Base-by-base conservation (phyloP, 2,329 filamentous ascomycete genomes). In the Fusarium coffeatum region DNA sequence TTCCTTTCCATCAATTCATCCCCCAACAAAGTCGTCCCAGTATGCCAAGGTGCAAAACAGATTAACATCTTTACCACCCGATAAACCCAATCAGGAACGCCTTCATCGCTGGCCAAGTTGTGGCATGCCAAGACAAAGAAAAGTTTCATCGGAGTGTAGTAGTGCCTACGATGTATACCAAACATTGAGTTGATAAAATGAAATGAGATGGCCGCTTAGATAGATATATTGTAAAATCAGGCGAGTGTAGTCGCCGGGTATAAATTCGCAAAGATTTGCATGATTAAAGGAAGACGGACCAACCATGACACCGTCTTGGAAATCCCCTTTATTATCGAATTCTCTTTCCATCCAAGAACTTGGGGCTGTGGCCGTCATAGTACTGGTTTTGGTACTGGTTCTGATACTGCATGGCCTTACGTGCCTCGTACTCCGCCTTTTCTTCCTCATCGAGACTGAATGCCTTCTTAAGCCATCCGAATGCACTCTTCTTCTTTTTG, bases 401-500 rank as follows among this genome's bases (percentile, higher is more conserved):
- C 1, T 76, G 78, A 8, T 79, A 77, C 20, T 84, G 80, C 72
- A 83, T 82, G 10, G 82, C 80, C 74, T 82, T 86, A 60, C 85
- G 84, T 47, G 85, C 84, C 74, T 90, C 88, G 68, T 89, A 91
- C 12, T 85, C 84, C 11, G 84, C 82, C 55, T 84, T 85, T 76
- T 91, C 89, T 49, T 90, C 87, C 23, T 91, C 89, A 64, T 89
- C 88, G 27, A 91, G 78, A 34, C 86, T 87, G 55, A 91, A 91
- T 1, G 88, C 88, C 79, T 91, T 90, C 78, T 90, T 90, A 59
- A 91, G 77, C 89, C 89, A 91, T 4, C 88, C 89, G 73, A 91
- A 90, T 2, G 88, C 87, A 72, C 89, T 90, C 68, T 87, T 85
- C 82, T 90, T 90, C 81, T 90, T 91, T 78, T 90, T 90, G 8